Evolutionary conservation across 352 stramenopile species (phyloP), one percentile per base, ranked within the genome.

Genomic region (Paralagenidium karlingii): DNA sequence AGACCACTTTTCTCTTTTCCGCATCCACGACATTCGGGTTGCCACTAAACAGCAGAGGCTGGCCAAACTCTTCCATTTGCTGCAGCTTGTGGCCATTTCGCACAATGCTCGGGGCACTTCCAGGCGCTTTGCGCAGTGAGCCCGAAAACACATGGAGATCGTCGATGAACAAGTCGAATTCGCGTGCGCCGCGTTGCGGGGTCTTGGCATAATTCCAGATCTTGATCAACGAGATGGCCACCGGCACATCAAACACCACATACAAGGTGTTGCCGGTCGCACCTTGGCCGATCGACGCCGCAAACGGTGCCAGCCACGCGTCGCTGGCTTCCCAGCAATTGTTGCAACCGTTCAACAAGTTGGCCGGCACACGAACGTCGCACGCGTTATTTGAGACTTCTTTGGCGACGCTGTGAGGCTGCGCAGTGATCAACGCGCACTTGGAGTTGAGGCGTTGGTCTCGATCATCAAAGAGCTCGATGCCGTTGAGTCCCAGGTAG

Each of bases 121-220:
- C 24, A 3, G 60, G 74, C 0, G 68, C 74, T 16, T 76, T 70
- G 9, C 60, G 62, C 6, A 88, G 41, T 8, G 57, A 58, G 7
- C 75, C 74, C 7, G 71, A 82, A 47, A 78, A 88, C 12, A 92
- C 55, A 32, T 75, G 77, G n/a, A 85, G 39, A 43, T 94, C 78
- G 36, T 95, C 83, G 3, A 95, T 15, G 45, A 82, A 88, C 42
- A 95, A 76, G 34, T 86, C 68, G 37, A 94, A 28, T 5, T 91
- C 76, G 24, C 78, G 75, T 1, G 82, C 82, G 1, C 83, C 82
- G 39, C 83, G 71, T 34, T 83, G 68, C 0, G 81, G 70, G 0
- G 82, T 90, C 38, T 91, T 92, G 46, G 53, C 73, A 50, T 95
- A 95, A 37, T 95, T 94, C 70, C 71, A 94, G 34, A 94, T 73